phyloP scores from a whole-genome alignment of 495 filamentous ascomycete species.

The Aspergillus campestris region DNA sequence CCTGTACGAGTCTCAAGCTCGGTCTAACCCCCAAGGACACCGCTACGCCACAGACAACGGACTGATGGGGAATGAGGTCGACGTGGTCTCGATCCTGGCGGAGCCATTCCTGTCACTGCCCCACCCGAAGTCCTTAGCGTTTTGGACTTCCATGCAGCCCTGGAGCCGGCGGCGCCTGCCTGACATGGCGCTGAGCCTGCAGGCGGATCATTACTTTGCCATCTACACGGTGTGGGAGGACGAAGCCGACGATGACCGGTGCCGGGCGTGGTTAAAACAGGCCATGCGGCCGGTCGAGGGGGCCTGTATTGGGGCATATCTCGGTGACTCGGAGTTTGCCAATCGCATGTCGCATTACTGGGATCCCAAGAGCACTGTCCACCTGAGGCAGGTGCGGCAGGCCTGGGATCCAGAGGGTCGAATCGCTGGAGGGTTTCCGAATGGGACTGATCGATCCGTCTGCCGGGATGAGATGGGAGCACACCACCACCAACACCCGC shows the following conservation, averaged over 20 bases:
- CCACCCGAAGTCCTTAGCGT: conserved; percentile 25
- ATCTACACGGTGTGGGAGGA: conserved; percentile 44
- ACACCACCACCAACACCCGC: too few relatives aligned
- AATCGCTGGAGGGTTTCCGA: conserved; percentile 34
- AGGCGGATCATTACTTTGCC: conserved; percentile 47
- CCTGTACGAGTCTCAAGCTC: conserved; percentile 31
- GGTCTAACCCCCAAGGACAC: conserved; percentile 31
- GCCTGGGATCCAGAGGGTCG: conserved; percentile 37
- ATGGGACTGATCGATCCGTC: too few relatives aligned
- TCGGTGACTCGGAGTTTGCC: conserved; percentile 46
- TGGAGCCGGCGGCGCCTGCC: conserved; percentile 25
- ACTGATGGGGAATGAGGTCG: conserved; percentile 34
- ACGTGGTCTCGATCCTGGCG: conserved; percentile 34
- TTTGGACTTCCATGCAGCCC: conserved; percentile 45
- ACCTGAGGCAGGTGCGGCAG: conserved; percentile 25
- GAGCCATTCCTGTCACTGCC: conserved; percentile 38
- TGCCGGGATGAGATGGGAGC: too few relatives aligned
- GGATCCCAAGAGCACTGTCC: conserved; percentile 20
- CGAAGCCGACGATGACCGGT: conserved; percentile 30
- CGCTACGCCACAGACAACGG: conserved; percentile 44
- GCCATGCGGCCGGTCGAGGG: conserved; percentile 29
- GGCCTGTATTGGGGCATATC: conserved; percentile 37
- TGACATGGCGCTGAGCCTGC: conserved; percentile 45
- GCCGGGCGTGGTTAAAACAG: conserved; percentile 30
- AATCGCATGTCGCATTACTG: conserved; percentile 33